Evolutionary conservation across 768 basidiomycete genomes (phyloP).

Genomic region (Porphyrellus cyaneotinctus): DNA sequence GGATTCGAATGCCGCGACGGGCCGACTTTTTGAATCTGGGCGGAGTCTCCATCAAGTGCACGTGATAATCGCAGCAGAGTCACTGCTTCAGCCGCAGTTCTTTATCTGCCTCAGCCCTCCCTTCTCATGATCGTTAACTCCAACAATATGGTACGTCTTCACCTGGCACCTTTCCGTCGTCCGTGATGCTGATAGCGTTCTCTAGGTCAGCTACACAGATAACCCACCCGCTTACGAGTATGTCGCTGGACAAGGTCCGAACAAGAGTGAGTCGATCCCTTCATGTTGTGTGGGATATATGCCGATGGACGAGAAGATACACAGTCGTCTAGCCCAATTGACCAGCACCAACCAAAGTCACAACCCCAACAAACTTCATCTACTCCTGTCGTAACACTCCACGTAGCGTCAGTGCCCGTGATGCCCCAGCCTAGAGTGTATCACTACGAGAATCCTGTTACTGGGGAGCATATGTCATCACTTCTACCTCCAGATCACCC

Average conservation of each 20-base stretch:
- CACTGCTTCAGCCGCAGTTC: constrained; percentile 8
- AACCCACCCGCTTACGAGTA: constrained; percentile 51
- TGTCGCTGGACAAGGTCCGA: constrained; percentile 26
- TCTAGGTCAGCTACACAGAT: constrained; percentile 26
- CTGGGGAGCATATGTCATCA: constrained; percentile 55
- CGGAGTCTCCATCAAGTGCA: too few relatives aligned
- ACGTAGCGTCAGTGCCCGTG: constrained; percentile 30
- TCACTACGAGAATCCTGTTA: constrained; percentile 63
- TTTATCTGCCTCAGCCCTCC: background rate
- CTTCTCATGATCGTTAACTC: constrained; percentile 26
- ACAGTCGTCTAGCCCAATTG: background rate
- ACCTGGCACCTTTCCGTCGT: background rate
- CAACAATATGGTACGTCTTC: constrained; percentile 24
- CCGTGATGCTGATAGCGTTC: background rate
- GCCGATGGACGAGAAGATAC: constrained; percentile 10
- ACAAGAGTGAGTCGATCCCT: constrained; percentile 23
- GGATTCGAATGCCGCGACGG: too few relatives aligned
- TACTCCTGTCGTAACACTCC: constrained; percentile 17
- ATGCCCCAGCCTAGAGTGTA: constrained; percentile 51
- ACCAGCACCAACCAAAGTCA: constrained; percentile 14
- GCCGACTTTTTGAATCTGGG: too few relatives aligned
- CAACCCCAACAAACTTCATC: constrained; percentile 6
- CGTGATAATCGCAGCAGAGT: too few relatives aligned
- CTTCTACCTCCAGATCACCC: constrained; percentile 74
- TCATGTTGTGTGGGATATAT: background rate